A percentile compares a stretch with the other conserved stretches of the same genome.
phyloP scores from a whole-genome alignment of 371 early-diverging fungal genomes.

The Apophysomyces ossiformis region DNA sequence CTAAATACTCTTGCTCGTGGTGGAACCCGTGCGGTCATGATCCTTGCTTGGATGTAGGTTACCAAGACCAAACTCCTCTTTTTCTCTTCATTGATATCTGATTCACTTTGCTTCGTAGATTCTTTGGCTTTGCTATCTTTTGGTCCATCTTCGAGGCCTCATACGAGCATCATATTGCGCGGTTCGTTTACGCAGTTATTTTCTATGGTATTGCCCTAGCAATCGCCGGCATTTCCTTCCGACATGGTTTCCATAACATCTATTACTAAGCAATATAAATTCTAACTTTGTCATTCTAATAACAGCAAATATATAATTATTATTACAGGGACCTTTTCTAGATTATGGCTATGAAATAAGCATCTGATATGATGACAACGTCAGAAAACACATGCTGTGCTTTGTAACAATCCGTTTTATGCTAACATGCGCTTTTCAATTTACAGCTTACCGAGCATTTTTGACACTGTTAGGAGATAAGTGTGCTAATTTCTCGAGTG shows the following conservation, averaged over 20 bases:
- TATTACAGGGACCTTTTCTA: not conserved
- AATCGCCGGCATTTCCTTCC: slow-evolving; percentile 31
- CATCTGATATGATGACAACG: too few species aligned
- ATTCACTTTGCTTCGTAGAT: slow-evolving; percentile 13
- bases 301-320: not conserved
- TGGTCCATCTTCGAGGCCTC: slow-evolving; percentile 37
- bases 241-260: slow-evolving; percentile 24
- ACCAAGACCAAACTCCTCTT: too few species aligned
- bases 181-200: slow-evolving; percentile 25
- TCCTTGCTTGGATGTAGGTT: slow-evolving; percentile 29
- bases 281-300: not conserved
- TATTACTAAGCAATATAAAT: not conserved
- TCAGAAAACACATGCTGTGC: too few species aligned
- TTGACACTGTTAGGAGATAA: too few species aligned
- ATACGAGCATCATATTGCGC: slow-evolving; percentile 27
- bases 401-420: too few species aligned
- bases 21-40: slow-evolving; percentile 24
- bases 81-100: not conserved
- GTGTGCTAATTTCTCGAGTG: too few species aligned
- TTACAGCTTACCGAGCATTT: too few species aligned
- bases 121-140: slow-evolving; percentile 32
- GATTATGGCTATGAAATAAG: too few species aligned
- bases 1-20: slow-evolving; percentile 30
- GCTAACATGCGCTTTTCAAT: too few species aligned
- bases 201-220: slow-evolving; percentile 33